Conservation (phyloP, 106 monocot species). For the Apostasia shenzhenica region DNA sequence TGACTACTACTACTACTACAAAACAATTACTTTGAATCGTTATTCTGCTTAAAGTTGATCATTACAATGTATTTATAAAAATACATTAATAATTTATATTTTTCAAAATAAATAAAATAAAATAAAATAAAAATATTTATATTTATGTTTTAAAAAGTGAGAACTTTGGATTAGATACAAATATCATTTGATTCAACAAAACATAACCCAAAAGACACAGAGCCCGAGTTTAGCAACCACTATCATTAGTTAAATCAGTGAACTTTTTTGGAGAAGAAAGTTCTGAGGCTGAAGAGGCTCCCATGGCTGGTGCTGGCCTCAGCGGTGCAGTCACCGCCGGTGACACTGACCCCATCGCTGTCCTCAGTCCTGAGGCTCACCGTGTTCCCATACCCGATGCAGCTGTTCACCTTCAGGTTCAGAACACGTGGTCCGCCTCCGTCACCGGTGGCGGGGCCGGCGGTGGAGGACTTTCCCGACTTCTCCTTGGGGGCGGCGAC, state of each 20-base stretch:
- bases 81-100: too few species aligned
- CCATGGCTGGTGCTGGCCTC: conserved; percentile 5
- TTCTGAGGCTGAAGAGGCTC: conserved; percentile 28
- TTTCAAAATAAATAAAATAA: too few species aligned
- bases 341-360: background rate
- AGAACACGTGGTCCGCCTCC: conserved; percentile 1
- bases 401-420: conserved; percentile 15
- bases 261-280: conserved; percentile 55
- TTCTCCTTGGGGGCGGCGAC: background rate
- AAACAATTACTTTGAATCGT: too few species aligned
- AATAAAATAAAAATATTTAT: too few species aligned
- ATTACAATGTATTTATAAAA: too few species aligned
- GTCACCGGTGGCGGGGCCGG: background rate
- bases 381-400: conserved; percentile 14
- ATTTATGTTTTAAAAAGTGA: too few species aligned
- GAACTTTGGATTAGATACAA: too few species aligned
- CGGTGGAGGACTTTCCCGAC: background rate
- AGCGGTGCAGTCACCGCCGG: background rate
- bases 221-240: too few species aligned
- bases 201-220: too few species aligned
- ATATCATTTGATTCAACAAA: too few species aligned
- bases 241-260: conserved; percentile 14
- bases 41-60: too few species aligned
- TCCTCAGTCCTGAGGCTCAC: conserved; percentile 2
- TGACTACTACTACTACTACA: too few species aligned